These are phyloP conservation scores for Plantago lanceolata DNA, from an alignment of 305 asterid species.

Conservation along the genomic window DNA sequence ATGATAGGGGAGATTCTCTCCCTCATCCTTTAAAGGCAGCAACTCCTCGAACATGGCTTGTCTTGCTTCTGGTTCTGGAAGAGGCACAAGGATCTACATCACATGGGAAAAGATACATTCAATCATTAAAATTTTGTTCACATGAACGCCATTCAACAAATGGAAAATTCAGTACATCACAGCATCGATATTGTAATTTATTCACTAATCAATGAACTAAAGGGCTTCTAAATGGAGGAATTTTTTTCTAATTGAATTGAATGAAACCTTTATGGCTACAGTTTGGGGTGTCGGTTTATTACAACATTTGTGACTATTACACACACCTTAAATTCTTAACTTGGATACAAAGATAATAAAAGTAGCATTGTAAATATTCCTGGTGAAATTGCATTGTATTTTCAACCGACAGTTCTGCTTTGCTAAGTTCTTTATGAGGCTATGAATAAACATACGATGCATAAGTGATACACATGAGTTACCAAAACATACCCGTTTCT, in stretches of 20 bases:
- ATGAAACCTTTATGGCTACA: neutral
- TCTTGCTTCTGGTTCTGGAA: constrained; percentile 93
- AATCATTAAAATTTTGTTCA: constrained; percentile 1
- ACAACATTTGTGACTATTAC: neutral
- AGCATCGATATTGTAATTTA: constrained; percentile 6
- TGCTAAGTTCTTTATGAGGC: neutral
- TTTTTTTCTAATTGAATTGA: neutral
- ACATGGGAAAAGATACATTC: constrained; percentile 19
- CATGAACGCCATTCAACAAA: neutral
- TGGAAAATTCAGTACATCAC: neutral
- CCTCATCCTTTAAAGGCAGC: constrained; percentile 46
- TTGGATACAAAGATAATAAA: neutral
- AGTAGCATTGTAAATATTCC: neutral
- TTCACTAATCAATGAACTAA: neutral
- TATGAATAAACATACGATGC: too few relatives aligned
- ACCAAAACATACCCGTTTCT: constrained; percentile 61
- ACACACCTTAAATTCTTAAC: neutral
- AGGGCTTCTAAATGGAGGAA: neutral
- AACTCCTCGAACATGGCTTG: constrained; percentile 82
- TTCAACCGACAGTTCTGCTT: neutral
- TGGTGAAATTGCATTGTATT: neutral
- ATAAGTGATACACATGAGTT: neutral
- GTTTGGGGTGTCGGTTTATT: neutral
- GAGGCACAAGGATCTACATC: constrained; percentile 84
- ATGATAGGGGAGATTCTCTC: constrained; percentile 60